Evolutionary conservation across 306 rosid genomes (phyloP).

Genomic region (Ormosia semicastrata): DNA sequence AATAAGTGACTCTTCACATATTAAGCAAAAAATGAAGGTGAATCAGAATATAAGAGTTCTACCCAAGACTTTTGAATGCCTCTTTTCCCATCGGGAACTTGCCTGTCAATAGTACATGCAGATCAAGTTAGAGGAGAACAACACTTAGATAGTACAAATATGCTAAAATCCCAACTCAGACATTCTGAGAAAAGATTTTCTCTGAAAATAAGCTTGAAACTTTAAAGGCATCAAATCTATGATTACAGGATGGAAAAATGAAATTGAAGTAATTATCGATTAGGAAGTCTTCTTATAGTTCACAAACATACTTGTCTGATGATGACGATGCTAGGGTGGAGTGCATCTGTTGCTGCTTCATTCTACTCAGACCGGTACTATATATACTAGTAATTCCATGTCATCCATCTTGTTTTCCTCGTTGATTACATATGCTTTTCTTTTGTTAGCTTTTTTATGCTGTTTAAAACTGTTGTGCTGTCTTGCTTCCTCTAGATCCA

Average conservation of each 20-base stretch:
- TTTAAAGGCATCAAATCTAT: neutral
- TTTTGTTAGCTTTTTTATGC: too few species aligned
- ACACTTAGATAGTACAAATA: neutral
- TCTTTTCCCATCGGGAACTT: slow-evolving; percentile 86
- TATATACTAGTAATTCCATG: too few species aligned
- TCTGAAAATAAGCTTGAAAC: neutral
- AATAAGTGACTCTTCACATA: neutral
- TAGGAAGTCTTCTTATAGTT: too few species aligned
- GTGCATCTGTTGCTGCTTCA: too few species aligned
- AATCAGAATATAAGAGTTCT: slow-evolving; percentile 22
- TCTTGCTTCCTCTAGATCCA: too few species aligned
- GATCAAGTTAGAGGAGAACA: slow-evolving; percentile 10
- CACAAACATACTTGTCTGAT: too few species aligned
- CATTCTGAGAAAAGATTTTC: neutral
- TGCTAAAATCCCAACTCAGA: neutral
- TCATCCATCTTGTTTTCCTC: too few species aligned
- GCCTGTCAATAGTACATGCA: slow-evolving; percentile 54
- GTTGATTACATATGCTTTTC: too few species aligned
- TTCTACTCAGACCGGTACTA: too few species aligned
- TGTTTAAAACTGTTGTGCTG: too few species aligned
- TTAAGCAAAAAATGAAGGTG: neutral
- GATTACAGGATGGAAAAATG: neutral
- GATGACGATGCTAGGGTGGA: too few species aligned
- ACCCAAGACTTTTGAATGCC: slow-evolving; percentile 91
- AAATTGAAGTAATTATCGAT: too few species aligned